Conservation (phyloP, 805 yeast genomes). For the Candida easanensis region DNA sequence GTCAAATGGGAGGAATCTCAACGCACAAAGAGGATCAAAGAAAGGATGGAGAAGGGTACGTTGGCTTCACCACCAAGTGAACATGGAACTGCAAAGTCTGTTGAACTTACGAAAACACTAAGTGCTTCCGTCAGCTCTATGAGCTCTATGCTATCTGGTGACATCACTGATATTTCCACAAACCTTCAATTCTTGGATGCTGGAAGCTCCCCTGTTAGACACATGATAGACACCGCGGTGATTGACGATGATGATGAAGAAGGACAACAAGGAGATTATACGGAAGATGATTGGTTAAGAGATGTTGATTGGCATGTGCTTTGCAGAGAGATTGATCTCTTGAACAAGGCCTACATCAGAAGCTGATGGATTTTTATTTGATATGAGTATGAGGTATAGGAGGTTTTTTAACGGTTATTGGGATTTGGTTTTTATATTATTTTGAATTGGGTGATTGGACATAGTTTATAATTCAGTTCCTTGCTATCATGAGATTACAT, state of each 20-base stretch:
- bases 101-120: constrained; percentile 9
- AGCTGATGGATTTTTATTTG: neutral
- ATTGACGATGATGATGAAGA: constrained; percentile 16
- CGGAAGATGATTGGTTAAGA: constrained; percentile 36
- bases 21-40: constrained; percentile 6
- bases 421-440: neutral
- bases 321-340: constrained; percentile 75
- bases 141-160: constrained; percentile 11
- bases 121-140: constrained; percentile 16
- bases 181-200: constrained; percentile 12
- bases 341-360: constrained; percentile 50
- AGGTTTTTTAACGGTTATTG: neutral
- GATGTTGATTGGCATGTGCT: constrained; percentile 87
- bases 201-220: constrained; percentile 14
- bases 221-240: constrained; percentile 6
- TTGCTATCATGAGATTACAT: neutral
- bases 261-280: constrained; percentile 22
- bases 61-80: neutral
- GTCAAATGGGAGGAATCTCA: constrained; percentile 57
- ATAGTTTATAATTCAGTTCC: neutral
- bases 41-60: constrained; percentile 2
- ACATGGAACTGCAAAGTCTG: constrained; percentile 2
- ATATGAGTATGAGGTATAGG: neutral
- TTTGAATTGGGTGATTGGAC: neutral
- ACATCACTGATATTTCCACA: constrained; percentile 11